Evolutionary conservation across 306 rosid species (phyloP), one percentile per base, ranked within the genome.

Genomic region (Vigna trinervia): DNA sequence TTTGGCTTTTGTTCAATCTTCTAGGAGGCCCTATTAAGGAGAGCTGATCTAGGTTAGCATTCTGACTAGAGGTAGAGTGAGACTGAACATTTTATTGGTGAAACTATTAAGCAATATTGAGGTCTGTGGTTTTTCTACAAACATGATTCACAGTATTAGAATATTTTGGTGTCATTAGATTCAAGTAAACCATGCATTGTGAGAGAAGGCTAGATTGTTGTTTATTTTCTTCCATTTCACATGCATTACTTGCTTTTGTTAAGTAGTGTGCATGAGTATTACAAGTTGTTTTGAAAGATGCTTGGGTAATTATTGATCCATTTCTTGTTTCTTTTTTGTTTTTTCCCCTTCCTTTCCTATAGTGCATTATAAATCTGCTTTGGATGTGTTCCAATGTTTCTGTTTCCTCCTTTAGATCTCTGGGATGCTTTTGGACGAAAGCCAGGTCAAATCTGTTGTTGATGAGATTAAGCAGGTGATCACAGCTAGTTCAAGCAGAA

Each of bases 401-500:
- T 62, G 36, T 72, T 75, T 82, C 46, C 13, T 30, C 64, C 74
- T 84, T 64, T 71, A 96, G 99, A 89, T 88, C 67, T 88, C 98
- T 47, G 98, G 99, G 69, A 80, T 93, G 53, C 89, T 96, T 84
- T 85, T 95, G 84, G 96, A 95, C 78, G 99, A 95, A 77, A 85
- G 73, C 82, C 99, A 95, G 83, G 99, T 96, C 58, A 86, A 78
- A 71, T 91, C 94, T 74, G 68, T 96, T 51, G 99, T 92, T 13
- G 94, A 96, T 0, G 98, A 92, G 90, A 86, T 96, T 82, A 96
- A 96, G 74, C 90, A 85, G 83, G 98, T 91, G 71, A 96, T 96
- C 71, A 96, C 98, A 34, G 98, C 97, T 38, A 96, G 99, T 80
- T 92, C 98, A 69, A 89, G 96, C 75, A 88, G 99, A 77, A 96